Base-by-base conservation (phyloP, 768 basidiomycete genomes). In the Atractiella rhizophila region DNA sequence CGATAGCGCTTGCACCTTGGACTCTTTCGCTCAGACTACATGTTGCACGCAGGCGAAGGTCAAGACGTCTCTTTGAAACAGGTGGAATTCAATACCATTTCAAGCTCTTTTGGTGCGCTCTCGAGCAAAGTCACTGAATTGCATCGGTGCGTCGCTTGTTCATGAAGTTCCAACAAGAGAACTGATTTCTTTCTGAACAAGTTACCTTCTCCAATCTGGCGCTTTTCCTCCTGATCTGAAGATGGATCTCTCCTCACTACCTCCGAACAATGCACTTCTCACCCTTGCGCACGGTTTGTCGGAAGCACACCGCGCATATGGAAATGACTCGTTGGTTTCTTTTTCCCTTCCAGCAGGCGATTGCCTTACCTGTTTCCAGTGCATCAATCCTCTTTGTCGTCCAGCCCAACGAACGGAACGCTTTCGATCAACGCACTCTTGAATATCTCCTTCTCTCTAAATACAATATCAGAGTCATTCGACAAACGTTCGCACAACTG, bases 31-130 rank as follows among this genome's bases (percentile, higher is more conserved):
- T 91, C 85, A 9, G 88, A 98, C 61, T 98, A 94, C 59, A 64
- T 96, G 24, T 60, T 94, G 18, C 82, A 98, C 49, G 58, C 64
- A 7, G 63, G 52, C 0, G 19, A 45, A 3, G 41, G 64, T 2
- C 48, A 50, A 0, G 45, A 49, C 4, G 54, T 53, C 24, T 56
- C 60, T 23, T 54, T 62, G 3, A 88, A 85, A 56, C 88, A 98
- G 60, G 88, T 96, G 30, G 88, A 98, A 57, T 91, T 94, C 62
- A 98, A 98, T 56, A 91, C 88, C 8, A 86, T 94, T 47, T 81
- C 85, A 2, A 70, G 74, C 0, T 85, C 83, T 1, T 88, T 94
- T 56, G 88, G 83, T 0, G 54, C 73, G 1, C 63, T 94, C 12
- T 78, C 78, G 0, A 64, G 77, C 65, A 63, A 28, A 15, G 62